Evolutionary conservation across 306 rosid species (phyloP), one percentile per base, ranked within the genome.

Genomic region (Lathyrus sativus): DNA sequence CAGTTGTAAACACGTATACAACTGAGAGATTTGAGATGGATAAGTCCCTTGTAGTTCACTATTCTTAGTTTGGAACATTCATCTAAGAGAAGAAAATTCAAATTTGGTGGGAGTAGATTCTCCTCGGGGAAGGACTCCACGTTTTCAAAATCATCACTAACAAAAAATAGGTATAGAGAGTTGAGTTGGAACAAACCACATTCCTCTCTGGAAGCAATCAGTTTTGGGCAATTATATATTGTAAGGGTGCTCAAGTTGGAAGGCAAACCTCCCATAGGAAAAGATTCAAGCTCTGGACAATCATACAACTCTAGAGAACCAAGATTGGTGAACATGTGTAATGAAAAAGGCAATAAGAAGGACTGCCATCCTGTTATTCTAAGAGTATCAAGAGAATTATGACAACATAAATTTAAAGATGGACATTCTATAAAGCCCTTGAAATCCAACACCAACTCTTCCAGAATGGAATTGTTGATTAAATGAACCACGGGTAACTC

Each of bases 81-180:
- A 24, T 3, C 5, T 38, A 78, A 28, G 38, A 7, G 13, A 50
- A 50, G 15, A 5, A 3, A 18, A 3, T 50, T 24, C 29, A 50
- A 2, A 3, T 18, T 11, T 50, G 28, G 57, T 24, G 26, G 26
- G 26, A 24, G 26, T 24, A 24, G 26, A 50, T 11, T 15, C 7
- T 18, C 6, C 71, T 63, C 65, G 3, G 71, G 65, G 43, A 63
- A 73, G 17, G 71, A 50, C 45, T 38, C 65, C 8, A 15, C 6
- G n/a, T 14, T 37, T 60, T 37, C 65, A 8, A 59, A 33, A 3
- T 33, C 44, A 35, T 35, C 46, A 60, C 28, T 60, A 15, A 60
- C 7, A 1, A 0, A 4, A 8, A 60, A 9, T 17, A 4, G 9
- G 0, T 9, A 35, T 5, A 7, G 1, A 24, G 35, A 9, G 35